Evolutionary conservation across 345 rosid species (phyloP).

Genomic region (Xanthoceras sorbifolium): DNA sequence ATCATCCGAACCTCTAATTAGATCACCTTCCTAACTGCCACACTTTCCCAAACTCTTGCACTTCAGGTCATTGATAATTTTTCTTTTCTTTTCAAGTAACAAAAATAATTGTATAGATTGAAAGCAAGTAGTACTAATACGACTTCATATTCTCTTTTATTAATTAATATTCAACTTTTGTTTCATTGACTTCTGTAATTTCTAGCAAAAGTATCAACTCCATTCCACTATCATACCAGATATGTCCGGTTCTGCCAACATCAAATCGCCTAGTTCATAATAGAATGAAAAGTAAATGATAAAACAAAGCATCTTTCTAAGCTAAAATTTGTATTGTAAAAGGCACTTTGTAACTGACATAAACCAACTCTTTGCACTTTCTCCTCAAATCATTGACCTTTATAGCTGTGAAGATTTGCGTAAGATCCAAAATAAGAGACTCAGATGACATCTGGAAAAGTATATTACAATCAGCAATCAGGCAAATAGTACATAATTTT

Average conservation of each 20-base stretch:
- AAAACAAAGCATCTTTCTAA: neutral
- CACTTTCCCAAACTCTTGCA: constrained; percentile 16
- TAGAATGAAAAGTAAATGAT: neutral
- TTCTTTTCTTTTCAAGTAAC: constrained; percentile 29
- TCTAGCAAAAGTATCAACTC: neutral
- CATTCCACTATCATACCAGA: neutral
- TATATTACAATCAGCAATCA: constrained; percentile 16
- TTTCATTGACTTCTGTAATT: constrained; percentile 6
- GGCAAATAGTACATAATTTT: neutral
- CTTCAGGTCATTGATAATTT: constrained; percentile 20
- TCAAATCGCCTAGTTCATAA: neutral
- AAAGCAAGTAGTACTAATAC: constrained; percentile 22
- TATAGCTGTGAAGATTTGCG: constrained; percentile 28
- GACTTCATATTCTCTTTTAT: constrained; percentile 16
- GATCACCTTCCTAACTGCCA: constrained; percentile 38
- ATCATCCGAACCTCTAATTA: constrained; percentile 62
- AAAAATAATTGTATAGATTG: constrained; percentile 38
- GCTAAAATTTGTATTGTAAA: neutral
- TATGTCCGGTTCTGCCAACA: constrained; percentile 1
- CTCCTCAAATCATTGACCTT: constrained; percentile 20
- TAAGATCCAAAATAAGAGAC: constrained; percentile 13
- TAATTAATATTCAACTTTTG: constrained; percentile 17
- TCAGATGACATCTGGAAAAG: constrained; percentile 4
- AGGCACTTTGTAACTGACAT: neutral
- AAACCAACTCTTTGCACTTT: constrained; percentile 17